These are phyloP conservation scores for Colletotrichum noveboracense DNA, from an alignment of 2,329 filamentous ascomycete species.

Conservation along the genomic window DNA sequence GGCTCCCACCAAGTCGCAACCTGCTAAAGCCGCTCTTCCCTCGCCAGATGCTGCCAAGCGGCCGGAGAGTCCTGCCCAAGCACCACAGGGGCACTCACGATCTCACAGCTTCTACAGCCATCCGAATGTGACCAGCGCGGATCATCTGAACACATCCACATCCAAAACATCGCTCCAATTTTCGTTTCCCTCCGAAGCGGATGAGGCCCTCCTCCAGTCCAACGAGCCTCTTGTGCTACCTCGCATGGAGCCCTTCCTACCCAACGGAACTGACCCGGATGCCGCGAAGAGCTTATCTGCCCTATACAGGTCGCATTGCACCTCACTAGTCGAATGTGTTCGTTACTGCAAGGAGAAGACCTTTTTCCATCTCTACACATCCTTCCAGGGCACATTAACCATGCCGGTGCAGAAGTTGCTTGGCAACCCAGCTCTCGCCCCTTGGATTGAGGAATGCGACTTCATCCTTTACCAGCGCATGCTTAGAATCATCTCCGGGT, in stretches of 20 bases:
- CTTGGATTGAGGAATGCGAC: conserved; percentile 96
- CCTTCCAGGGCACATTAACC: conserved; percentile 94
- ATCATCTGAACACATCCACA: conserved; percentile 62
- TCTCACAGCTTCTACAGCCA: conserved; percentile 64
- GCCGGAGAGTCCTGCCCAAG: conserved; percentile 10
- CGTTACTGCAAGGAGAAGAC: conserved; percentile 97
- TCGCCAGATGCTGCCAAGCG: conserved; percentile 32
- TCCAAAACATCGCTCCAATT: conserved; percentile 65
- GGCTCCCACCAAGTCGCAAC: conserved; percentile 31
- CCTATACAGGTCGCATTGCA: conserved; percentile 92
- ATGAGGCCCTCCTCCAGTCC: conserved; percentile 60
- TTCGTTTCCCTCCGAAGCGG: conserved; percentile 63
- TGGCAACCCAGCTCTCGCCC: conserved; percentile 77
- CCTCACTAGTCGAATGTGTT: conserved; percentile 92
- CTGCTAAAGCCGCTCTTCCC: conserved; percentile 24
- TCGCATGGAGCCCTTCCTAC: conserved; percentile 82
- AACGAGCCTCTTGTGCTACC: conserved; percentile 81
- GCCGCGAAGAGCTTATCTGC: conserved; percentile 85
- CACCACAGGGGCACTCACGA: conserved; percentile 32
- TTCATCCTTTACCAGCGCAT: conserved; percentile 97
- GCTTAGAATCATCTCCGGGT: conserved; percentile 87
- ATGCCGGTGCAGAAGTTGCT: conserved; percentile 96
- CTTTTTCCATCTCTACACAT: conserved; percentile 92
- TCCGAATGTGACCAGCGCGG: conserved; percentile 58
- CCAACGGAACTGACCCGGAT: conserved; percentile 82